Evolutionary conservation across 2,329 filamentous ascomycete genomes (phyloP), one percentile per base, ranked within the genome.

Genomic region (Neodidymelliopsis sp.): DNA sequence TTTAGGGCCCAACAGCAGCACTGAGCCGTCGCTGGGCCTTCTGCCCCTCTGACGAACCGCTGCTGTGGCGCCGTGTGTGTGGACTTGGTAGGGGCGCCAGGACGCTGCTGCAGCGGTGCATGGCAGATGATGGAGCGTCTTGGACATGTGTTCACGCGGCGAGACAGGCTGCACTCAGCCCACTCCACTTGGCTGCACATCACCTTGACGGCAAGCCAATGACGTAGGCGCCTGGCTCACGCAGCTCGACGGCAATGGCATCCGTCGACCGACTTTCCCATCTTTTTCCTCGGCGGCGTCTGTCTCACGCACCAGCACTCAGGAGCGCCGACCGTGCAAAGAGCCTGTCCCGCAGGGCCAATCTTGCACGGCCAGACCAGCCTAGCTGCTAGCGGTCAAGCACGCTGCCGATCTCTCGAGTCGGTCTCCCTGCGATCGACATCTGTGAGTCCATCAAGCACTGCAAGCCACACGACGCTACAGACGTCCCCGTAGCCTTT

Each of bases 361-460:
- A 46, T 43, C 38, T 45, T 39, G 49, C 50, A 12, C 39, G 19
- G 31, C 31, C 54, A 34, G 25, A 19, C 30, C 15, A 28, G 18
- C 16, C 56, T 57, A 57, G 16, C 57, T 44, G 19, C n/a, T 41
- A 25, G 24, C 4, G 49, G 58, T 11, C 29, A 36, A 43, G 41
- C 13, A 44, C 36, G 48, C 49, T 46, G 59, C 41, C 57, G 59
- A 62, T 62, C 59, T 4, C 28, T 48, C 31, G 22, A 44, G 35
- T 40, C 34, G 30, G 34, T 50, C 37, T 43, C 31, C 34, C 31
- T 47, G 33, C 29, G 59, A 62, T 62, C 59, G 59, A 51, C 59
- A 48, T 44, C 31, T 45, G 33, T 36, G 42, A 45, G 49, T 38
- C 36, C 56, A 59, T 57, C 54, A 60, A 58, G 52, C 52, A 43